Conservation (phyloP, 768 basidiomycete species). For the Psilocybe subaeruginosa region DNA sequence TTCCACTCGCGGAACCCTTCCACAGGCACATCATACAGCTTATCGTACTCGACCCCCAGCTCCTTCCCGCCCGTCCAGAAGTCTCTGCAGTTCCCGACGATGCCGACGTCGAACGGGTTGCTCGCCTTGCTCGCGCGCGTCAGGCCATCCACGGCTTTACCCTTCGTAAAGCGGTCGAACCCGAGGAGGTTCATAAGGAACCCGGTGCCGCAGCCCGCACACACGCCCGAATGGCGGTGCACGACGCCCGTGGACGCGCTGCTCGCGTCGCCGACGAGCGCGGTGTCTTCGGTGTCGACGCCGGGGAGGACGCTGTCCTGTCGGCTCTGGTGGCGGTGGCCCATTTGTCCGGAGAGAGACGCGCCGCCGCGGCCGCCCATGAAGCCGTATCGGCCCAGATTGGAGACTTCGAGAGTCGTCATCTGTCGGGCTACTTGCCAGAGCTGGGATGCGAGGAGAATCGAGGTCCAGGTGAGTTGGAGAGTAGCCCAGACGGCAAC, state of each 20-base stretch:
- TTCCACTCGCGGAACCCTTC: conserved; percentile 86
- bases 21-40: conserved; percentile 83
- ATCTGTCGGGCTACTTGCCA: conserved; percentile 95
- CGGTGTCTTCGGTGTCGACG: conserved; percentile 49
- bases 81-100: conserved; percentile 82
- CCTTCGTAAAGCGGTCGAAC: conserved; percentile 92
- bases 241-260: conserved; percentile 35
- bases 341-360: conserved; percentile 73
- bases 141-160: conserved; percentile 87
- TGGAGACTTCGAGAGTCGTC: conserved; percentile 95
- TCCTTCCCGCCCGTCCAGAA: conserved; percentile 91
- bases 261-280: conserved; percentile 35
- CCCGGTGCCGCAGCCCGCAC: conserved; percentile 50
- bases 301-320: conserved; percentile 37
- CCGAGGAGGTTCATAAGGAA: conserved; percentile 93
- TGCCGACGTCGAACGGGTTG: conserved; percentile 92
- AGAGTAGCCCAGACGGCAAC: conserved; percentile 87
- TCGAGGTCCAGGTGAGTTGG: conserved; percentile 92
- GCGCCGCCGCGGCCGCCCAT: conserved; percentile 91
- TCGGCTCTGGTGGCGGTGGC: conserved; percentile 61
- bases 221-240: conserved; percentile 49
- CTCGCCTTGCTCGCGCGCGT: conserved; percentile 71
- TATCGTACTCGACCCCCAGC: conserved; percentile 89
- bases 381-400: conserved; percentile 93
- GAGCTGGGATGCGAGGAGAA: conserved; percentile 83